A percentile compares a stretch with the other conserved stretches of the same genome.
Conservation (phyloP, 495 filamentous ascomycete species). For the Xylaria flabelliformis region DNA sequence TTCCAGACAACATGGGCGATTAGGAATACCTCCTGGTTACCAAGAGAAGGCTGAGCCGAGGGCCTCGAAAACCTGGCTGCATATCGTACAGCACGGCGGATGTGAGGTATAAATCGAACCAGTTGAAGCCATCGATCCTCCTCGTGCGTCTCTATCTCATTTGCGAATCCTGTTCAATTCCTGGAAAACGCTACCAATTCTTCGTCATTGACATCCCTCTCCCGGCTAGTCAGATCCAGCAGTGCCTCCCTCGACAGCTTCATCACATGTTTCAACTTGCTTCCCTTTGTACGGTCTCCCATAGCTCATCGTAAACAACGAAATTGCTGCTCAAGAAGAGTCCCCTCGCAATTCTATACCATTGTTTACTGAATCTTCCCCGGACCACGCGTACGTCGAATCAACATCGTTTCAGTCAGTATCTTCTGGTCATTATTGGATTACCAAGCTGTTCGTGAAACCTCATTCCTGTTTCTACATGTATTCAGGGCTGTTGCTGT, state of each 20-base stretch:
- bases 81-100: neutral
- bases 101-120: conserved; percentile 33
- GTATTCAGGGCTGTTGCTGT: neutral
- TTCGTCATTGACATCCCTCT: neutral
- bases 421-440: neutral
- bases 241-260: neutral
- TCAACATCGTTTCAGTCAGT: neutral
- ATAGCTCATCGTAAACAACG: neutral
- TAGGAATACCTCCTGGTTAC: conserved; percentile 5
- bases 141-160: conserved; percentile 25
- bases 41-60: conserved; percentile 16
- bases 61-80: neutral
- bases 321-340: neutral
- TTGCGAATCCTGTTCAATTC: neutral
- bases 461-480: neutral
- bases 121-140: conserved; percentile 33
- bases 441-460: neutral
- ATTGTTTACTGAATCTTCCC: neutral
- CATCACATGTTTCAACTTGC: neutral
- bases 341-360: neutral
- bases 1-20: neutral
- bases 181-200: neutral
- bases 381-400: neutral
- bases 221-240: neutral
- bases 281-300: neutral